Percentiles rank a stretch among this genome's conserved stretches.
Evolutionary conservation across 2,329 filamentous ascomycete species (phyloP).

Genomic region (Stemphylium vesicarium): DNA sequence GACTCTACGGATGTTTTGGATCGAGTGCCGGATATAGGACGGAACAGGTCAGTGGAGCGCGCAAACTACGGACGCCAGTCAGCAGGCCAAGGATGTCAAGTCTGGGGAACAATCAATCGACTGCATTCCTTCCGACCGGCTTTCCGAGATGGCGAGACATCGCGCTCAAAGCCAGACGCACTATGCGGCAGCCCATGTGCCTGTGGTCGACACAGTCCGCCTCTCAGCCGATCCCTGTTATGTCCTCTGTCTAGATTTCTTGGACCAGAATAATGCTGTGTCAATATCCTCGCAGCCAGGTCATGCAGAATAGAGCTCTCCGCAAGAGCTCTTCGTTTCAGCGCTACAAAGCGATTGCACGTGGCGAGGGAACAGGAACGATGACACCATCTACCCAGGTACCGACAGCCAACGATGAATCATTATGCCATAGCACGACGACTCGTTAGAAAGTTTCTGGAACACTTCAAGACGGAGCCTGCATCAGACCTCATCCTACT

Average conservation of each 20-base stretch:
- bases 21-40: not conserved
- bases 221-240: not conserved
- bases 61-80: not conserved
- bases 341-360: constrained; percentile 6
- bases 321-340: constrained; percentile 3
- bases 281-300: not conserved
- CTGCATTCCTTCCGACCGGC: not conserved
- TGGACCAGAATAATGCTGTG: not conserved
- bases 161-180: too few species aligned
- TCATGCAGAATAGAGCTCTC: not conserved
- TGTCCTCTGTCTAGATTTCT: not conserved
- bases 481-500: too few species aligned
- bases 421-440: not conserved
- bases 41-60: not conserved
- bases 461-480: constrained; percentile 3
- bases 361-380: not conserved
- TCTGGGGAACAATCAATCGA: constrained; percentile 8
- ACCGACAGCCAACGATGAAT: constrained; percentile 7
- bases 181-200: too few species aligned
- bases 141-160: not conserved
- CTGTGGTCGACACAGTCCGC: not conserved
- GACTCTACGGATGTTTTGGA: constrained; percentile 1
- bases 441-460: constrained; percentile 10
- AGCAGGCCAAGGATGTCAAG: constrained; percentile 1
- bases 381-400: not conserved